A percentile compares a stretch with the other conserved stretches of the same genome.
These are phyloP conservation scores for Aureobasidium sp. DNA, from an alignment of 2,329 filamentous ascomycete genomes.

Conservation along the genomic window DNA sequence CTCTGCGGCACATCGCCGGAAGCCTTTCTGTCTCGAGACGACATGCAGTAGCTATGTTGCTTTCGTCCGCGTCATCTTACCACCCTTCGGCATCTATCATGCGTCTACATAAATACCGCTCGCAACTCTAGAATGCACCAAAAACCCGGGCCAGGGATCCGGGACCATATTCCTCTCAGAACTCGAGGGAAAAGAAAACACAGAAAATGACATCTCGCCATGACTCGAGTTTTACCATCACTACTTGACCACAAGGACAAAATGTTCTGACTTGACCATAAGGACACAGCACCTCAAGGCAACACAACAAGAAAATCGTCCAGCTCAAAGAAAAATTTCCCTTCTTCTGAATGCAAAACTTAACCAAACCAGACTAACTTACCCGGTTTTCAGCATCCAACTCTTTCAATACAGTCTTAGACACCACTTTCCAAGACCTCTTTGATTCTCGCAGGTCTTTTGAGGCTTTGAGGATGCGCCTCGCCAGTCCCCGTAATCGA, in stretches of 20 bases:
- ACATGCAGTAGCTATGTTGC: neutral
- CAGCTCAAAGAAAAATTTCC: too few species aligned
- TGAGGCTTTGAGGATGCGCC: neutral
- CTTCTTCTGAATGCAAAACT: too few species aligned
- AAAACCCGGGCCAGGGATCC: too few species aligned
- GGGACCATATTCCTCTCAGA: too few species aligned
- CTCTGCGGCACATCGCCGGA: neutral
- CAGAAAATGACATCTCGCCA: too few species aligned
- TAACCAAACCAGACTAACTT: too few species aligned
- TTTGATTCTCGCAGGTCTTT: neutral
- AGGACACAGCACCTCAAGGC: too few species aligned
- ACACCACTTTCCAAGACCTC: neutral
- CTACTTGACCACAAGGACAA: too few species aligned
- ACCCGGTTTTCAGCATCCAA: neutral
- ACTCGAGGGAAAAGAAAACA: too few species aligned
- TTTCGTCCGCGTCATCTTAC: neutral
- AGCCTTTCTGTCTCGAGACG: neutral
- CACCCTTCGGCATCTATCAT: neutral
- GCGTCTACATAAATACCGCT: neutral
- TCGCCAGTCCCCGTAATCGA: neutral
- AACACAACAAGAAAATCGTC: too few species aligned
- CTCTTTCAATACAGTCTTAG: neutral
- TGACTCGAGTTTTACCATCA: too few species aligned
- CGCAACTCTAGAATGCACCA: neutral
- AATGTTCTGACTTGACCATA: too few species aligned